A percentile compares a stretch with the other conserved stretches of the same genome.
Evolutionary conservation across 306 rosid genomes (phyloP).

Genomic region (Gleditsia sinensis): DNA sequence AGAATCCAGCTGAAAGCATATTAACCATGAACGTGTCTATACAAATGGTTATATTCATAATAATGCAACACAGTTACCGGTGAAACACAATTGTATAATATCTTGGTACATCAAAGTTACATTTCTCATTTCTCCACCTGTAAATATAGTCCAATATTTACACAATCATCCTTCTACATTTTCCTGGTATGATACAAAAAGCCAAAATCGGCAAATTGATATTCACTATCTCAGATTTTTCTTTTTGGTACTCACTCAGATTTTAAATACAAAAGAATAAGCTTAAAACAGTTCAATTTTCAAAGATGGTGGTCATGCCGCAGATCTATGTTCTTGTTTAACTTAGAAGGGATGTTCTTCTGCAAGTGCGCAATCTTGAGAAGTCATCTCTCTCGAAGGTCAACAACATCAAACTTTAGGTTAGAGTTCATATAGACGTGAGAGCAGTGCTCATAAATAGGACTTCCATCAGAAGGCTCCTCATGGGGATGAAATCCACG

Average conservation of each 20-base stretch:
- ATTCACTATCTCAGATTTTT: constrained; percentile 21
- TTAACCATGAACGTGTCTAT: neutral
- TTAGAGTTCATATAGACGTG: constrained; percentile 88
- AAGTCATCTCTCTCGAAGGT: constrained; percentile 64
- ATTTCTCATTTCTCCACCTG: constrained; percentile 31
- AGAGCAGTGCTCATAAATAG: constrained; percentile 95
- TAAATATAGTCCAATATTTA: constrained; percentile 22
- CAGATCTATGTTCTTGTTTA: constrained; percentile 24
- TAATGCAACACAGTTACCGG: neutral
- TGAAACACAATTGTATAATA: neutral
- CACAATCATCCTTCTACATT: constrained; percentile 21
- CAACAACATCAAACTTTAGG: constrained; percentile 70
- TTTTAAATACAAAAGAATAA: constrained; percentile 39
- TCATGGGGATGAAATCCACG: constrained; percentile 99
- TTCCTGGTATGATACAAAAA: constrained; percentile 43
- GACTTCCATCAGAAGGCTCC: constrained; percentile 84
- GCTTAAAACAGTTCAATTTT: constrained; percentile 36
- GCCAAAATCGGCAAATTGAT: neutral
- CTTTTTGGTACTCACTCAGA: too few species aligned
- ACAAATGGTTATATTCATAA: neutral
- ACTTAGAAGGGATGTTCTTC: constrained; percentile 15
- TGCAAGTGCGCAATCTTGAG: neutral
- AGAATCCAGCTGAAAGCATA: neutral
- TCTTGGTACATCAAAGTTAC: neutral
- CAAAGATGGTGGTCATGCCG: neutral